Evolutionary conservation across 2,329 filamentous ascomycete genomes (phyloP), one percentile per base, ranked within the genome.

Genomic region (Penicillium verrucosum): DNA sequence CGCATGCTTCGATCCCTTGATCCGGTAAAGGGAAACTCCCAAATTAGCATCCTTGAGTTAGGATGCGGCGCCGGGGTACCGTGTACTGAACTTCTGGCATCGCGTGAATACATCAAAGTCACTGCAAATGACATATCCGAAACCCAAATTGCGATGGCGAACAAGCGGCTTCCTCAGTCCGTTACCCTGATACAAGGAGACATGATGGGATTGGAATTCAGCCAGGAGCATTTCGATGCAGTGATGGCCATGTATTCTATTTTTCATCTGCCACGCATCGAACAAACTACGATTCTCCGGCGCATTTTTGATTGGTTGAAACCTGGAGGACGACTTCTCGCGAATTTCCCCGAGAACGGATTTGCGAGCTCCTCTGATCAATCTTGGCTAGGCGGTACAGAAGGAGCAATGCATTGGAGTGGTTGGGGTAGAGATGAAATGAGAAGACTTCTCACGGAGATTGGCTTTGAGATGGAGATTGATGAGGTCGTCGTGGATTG

Each of bases 181-280:
- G 64, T 71, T n/a, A 55, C 57, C 7, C 62, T 76, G 1, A 57
- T 73, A 3, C 60, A 70, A 16, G 76, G 73, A 2, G 78, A 80
- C 52, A 80, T 80, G 78, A 68, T 74, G 56, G 59, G 55, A 0
- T 65, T 80, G 1, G 51, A 65, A 1, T 78, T 79, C 56, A 57
- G 54, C 0, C 56, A 60, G 0, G 66, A 43, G 0, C 70, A 71
- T 0, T 74, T 85, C 54, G 77, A 83, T 56, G 81, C 77, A 5
- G 75, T 83, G 1, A 62, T 81, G 1, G 82, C 71, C 0, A 78
- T 85, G 62, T 85, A 83, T 68, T 82, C 78, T 34, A 66, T 85
- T 50, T 79, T 84, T 50, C 83, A 85, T 61, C 74, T 85, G 5
- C 81, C 82, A 1, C 74, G 76, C 6, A 68, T 70, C 1, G 81